These are phyloP conservation scores for cucumber (Cucumis sativus) DNA, from an alignment of 306 rosid species.

Conservation along the genomic window Cucumber_9930_V3 NC_026655.2:22067501-22068000, in stretches of 20 bases:
- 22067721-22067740: slow-evolving; percentile 5
- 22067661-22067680: slow-evolving; percentile 28
- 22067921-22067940: slow-evolving; percentile 99
- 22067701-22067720: slow-evolving; percentile 15
- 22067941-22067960: slow-evolving; percentile 97
- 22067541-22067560: not conserved
- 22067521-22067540: not conserved
- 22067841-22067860: slow-evolving; percentile 99
- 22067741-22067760: slow-evolving; percentile 33
- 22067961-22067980: slow-evolving; percentile 47
- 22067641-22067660: slow-evolving; percentile 11
- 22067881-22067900: slow-evolving; percentile 52
- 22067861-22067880: slow-evolving; percentile 41
- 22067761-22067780: slow-evolving; percentile 6
- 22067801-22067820: not conserved
- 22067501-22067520: not conserved
- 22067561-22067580: not conserved
- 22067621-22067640: not conserved
- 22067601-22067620: slow-evolving; percentile 15
- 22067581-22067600: slow-evolving; percentile 21
- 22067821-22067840: slow-evolving; percentile 27
- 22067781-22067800: slow-evolving; percentile 1
- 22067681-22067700: slow-evolving; percentile 35
- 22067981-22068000: slow-evolving; percentile 2
- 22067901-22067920: slow-evolving; percentile 99